Base-by-base conservation (phyloP, 2,329 filamentous ascomycete species). In the Monosporascus sp. region DNA sequence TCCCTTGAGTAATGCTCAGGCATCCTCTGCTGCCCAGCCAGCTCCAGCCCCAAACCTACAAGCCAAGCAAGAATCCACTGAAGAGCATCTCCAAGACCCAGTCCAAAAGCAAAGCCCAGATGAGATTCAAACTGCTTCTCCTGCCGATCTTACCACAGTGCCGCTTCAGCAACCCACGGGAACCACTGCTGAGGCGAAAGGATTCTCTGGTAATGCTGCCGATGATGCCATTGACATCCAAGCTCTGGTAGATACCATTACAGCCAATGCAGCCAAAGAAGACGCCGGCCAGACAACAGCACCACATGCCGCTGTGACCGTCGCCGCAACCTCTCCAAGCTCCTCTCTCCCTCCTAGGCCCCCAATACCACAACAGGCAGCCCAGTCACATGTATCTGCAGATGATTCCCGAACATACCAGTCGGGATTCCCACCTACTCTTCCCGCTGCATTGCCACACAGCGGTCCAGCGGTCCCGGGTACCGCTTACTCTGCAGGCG, bases 321-420 rank as follows among this genome's bases (percentile, higher is more conserved):
- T 51, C 31, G 39, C 59, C 25, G 57, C 60, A 52, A 61, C 62
- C 48, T 55, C 65, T 61, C 54, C 67, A 65, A 53, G 69, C 61
- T 57, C 75, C 57, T 72, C 77, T 63, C 69, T 81, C 55, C 78
- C 77, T 61, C 67, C 76, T 52, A 73, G 74, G 61, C 76, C 75
- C 49, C 75, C 75, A 48, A 58, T 71, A 55, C 69, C 74, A 27
- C 70, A 74, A 55, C 65, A 67, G 54, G 60, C 63, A 51, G 58
- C 70, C 57, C 70, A 72, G 54, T 64, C 70, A 55, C 71, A 73
- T 55, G 45, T 54, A 44, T 57, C 50, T 64, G 60, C 58, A 49
- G 55, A 64, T 45, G 61, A 63, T 48, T 52, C 55, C 35, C 52
- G 55, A 27, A 49, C 63, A 41, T 70, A 72, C 45, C 70, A 72